Evolutionary conservation across 208 protist genomes (phyloP).

Genomic region (Endotrypanum monterogeii): DNA sequence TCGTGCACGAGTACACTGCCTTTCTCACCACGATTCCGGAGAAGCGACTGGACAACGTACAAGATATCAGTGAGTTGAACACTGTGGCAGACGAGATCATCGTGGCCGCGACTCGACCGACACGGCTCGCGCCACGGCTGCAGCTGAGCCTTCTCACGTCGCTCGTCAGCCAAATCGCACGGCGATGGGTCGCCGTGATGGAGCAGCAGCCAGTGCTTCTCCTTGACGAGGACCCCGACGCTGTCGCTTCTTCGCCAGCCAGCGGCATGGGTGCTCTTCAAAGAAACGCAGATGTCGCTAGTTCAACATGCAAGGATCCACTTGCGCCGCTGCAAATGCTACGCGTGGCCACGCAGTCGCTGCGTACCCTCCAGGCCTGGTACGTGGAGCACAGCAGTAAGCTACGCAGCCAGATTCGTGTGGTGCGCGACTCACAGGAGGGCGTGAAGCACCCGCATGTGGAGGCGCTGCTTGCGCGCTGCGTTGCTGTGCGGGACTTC

Average conservation of each 20-base stretch:
- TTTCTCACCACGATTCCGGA: slow-evolving; percentile 69
- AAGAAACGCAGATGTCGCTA: neutral
- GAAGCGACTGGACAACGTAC: slow-evolving; percentile 41
- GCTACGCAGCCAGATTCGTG: slow-evolving; percentile 34
- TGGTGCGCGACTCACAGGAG: slow-evolving; percentile 24
- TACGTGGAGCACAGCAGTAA: slow-evolving; percentile 38
- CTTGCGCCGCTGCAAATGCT: slow-evolving; percentile 29
- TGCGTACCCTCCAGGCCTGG: slow-evolving; percentile 48
- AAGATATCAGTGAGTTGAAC: slow-evolving; percentile 28
- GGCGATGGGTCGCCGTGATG: slow-evolving; percentile 52
- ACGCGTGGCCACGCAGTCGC: slow-evolving; percentile 33
- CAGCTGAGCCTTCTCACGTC: slow-evolving; percentile 53
- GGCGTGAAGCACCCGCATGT: slow-evolving; percentile 39
- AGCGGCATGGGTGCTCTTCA: neutral
- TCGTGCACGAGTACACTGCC: slow-evolving; percentile 65
- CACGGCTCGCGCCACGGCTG: slow-evolving; percentile 48
- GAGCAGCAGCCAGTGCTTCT: slow-evolving; percentile 42
- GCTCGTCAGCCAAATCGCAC: slow-evolving; percentile 49
- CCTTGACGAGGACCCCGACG: slow-evolving; percentile 31
- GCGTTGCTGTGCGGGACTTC: slow-evolving; percentile 37
- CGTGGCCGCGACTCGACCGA: slow-evolving; percentile 38
- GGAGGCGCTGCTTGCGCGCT: slow-evolving; percentile 48
- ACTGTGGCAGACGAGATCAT: slow-evolving; percentile 46
- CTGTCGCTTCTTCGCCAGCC: neutral
- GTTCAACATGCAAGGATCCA: slow-evolving; percentile 3